phyloP scores from a whole-genome alignment of 2,329 filamentous ascomycete genomes.

The Lachnellula occidentalis region DNA sequence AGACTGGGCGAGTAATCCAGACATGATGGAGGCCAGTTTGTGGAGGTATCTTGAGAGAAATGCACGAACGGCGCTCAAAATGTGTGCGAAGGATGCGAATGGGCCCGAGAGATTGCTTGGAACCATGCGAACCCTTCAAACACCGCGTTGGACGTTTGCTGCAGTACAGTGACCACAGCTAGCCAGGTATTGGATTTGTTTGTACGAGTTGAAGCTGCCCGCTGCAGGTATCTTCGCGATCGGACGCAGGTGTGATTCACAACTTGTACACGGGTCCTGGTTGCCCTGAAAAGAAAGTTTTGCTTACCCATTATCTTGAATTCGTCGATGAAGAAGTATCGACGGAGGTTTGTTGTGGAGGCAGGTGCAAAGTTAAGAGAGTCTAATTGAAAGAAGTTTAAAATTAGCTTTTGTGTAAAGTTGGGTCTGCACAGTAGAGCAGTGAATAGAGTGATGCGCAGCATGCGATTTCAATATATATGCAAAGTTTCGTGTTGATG shows the following conservation, averaged over 20 bases:
- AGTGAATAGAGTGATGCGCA: slow-evolving; percentile 2
- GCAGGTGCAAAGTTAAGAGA: slow-evolving; percentile 18
- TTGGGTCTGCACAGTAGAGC: neutral
- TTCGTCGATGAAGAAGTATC: slow-evolving; percentile 25
- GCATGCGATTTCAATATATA: slow-evolving; percentile 3
- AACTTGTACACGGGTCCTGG: slow-evolving; percentile 6
- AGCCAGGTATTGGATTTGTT: slow-evolving; percentile 2
- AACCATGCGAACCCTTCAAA: slow-evolving; percentile 16
- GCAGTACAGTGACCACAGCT: slow-evolving; percentile 4
- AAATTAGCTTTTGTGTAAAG: slow-evolving; percentile 20
- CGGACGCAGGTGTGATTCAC: neutral
- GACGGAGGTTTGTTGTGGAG: slow-evolving; percentile 24
- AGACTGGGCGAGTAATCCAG: slow-evolving; percentile 16
- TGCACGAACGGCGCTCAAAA: slow-evolving; percentile 3
- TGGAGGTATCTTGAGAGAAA: slow-evolving; percentile 4
- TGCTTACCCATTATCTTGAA: slow-evolving; percentile 32
- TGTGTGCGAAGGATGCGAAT: slow-evolving; percentile 7
- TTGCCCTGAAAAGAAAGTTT: slow-evolving; percentile 19
- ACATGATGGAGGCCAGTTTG: slow-evolving; percentile 20
- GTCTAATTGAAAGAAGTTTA: slow-evolving; percentile 11
- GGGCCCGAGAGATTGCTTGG: slow-evolving; percentile 8
- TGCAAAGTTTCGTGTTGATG: slow-evolving; percentile 14
- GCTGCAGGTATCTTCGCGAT: slow-evolving; percentile 7
- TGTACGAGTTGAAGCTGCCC: slow-evolving; percentile 3
- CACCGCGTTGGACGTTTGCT: slow-evolving; percentile 5